Base-by-base conservation (phyloP, 768 basidiomycete species). In the Lactarius hatsudake region DNA sequence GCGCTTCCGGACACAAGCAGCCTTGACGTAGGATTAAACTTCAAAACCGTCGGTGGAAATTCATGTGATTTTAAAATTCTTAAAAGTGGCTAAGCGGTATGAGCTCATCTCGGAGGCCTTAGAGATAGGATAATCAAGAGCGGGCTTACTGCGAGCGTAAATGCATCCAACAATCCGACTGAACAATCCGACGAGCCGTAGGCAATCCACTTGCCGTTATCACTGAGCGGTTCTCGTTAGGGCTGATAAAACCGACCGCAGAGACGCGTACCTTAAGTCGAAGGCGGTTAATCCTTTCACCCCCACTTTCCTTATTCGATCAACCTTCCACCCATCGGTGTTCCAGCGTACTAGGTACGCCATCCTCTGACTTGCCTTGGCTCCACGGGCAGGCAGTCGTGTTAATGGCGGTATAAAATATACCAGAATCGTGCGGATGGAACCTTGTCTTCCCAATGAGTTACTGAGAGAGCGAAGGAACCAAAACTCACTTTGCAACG, bases 41-140 rank as follows among this genome's bases (percentile, higher is more conserved):
- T 85, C 63, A 99, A 78, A 5, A 91, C 87, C 1, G 97, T 98
- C 6, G 93, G 86, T 5, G 97, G 92, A 76, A 98, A 94, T 67
- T 96, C 94, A 76, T 98, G 96, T 0, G 97, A 92, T 77, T 92
- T 93, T 65, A 98, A 80, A 68, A 99, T 97, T 23, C 88, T 88
- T 36, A 93, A 78, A 15, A 94, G 75, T 1, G 95, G 96, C 96
- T 98, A 72, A 53, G 40, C 51, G 59, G 43, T 32, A 32, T 15
- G 28, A 32, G 59, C 23, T 12, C 0, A 43, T 65, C 26, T 69
- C 55, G 61, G 30, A 51, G n/a, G 58, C 5, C 5, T 6, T 26
- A 15, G 23, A 51, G 5, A 53, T 53, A 54, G 30, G 26, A 42
- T 32, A 20, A 65, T 34, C 28, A 26, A 32, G 20, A 30, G 15